These are phyloP conservation scores for Rhododendron mucronatum DNA, from an alignment of 148 eudicot species.

Conservation along the genomic window DNA sequence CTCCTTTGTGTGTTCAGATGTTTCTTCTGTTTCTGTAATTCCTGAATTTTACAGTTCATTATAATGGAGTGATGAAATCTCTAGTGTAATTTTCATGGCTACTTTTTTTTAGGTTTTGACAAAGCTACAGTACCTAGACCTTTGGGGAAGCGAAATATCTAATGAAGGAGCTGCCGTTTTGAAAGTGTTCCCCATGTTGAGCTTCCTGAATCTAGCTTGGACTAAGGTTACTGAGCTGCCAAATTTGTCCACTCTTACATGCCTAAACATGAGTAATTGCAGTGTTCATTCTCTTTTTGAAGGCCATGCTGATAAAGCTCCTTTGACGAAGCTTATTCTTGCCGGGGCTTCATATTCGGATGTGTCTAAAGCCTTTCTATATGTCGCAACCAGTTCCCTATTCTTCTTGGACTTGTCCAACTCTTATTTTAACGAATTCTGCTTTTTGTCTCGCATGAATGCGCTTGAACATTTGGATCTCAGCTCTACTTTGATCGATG, in stretches of 20 bases:
- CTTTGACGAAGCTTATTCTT: slow-evolving; percentile 45
- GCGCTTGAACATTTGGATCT: slow-evolving; percentile 66
- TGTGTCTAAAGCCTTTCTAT: slow-evolving; percentile 32
- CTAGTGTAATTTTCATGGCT: neutral
- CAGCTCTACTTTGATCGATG: slow-evolving; percentile 44
- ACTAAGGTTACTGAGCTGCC: slow-evolving; percentile 68
- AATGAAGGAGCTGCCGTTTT: slow-evolving; percentile 48
- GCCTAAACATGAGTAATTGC: slow-evolving; percentile 88
- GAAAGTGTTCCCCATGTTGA: slow-evolving; percentile 46
- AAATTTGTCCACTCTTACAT: slow-evolving; percentile 41
- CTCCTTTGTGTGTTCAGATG: neutral
- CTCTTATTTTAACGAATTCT: slow-evolving; percentile 39
- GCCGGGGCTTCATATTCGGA: slow-evolving; percentile 51
- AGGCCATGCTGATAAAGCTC: slow-evolving; percentile 38
- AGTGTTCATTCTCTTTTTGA: slow-evolving; percentile 43
- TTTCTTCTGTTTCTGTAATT: neutral
- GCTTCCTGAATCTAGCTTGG: slow-evolving; percentile 74
- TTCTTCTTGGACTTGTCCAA: slow-evolving; percentile 59
- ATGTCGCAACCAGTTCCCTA: slow-evolving; percentile 41
- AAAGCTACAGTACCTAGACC: slow-evolving; percentile 65
- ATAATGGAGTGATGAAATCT: neutral
- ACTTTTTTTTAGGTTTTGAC: slow-evolving; percentile 43
- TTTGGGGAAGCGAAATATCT: slow-evolving; percentile 81
- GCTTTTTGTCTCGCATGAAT: slow-evolving; percentile 47
- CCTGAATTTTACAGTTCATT: neutral